Evolutionary conservation across 345 rosid species (phyloP).

Genomic region (Brassica rapa): DNA sequence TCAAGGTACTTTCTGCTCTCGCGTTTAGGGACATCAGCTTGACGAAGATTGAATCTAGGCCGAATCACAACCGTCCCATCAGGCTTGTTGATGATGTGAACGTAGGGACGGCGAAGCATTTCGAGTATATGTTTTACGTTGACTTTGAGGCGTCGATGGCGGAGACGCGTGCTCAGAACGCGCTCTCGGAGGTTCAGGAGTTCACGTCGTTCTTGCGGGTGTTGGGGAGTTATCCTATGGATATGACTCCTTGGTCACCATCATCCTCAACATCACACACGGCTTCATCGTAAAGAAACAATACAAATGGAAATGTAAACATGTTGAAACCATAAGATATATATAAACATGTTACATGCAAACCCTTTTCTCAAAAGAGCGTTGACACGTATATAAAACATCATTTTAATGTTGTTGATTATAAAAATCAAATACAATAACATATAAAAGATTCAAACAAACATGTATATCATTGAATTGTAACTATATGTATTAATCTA

Average conservation of each 20-base stretch:
- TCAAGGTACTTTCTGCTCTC: constrained; percentile 88
- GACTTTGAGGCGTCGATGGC: constrained; percentile 99
- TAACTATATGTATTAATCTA: no score
- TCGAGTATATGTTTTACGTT: constrained; percentile 89
- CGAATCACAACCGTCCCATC: constrained; percentile 78
- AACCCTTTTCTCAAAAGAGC: neutral
- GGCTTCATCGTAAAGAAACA: neutral
- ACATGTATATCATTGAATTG: no score
- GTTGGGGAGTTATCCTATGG: constrained; percentile 97
- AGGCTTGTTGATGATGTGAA: constrained; percentile 80
- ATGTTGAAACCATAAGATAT: neutral
- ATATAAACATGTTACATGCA: no score
- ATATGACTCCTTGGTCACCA: constrained; percentile 95
- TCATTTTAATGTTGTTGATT: no score
- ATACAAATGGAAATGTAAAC: neutral
- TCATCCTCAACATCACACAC: neutral
- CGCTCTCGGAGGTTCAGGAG: constrained; percentile 93
- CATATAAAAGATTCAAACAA: no score
- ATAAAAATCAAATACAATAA: no score
- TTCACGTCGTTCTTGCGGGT: constrained; percentile 95
- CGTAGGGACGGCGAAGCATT: constrained; percentile 89
- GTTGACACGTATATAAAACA: no score
- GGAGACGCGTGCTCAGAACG: constrained; percentile 87
- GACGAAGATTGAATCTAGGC: constrained; percentile 92
- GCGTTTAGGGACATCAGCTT: constrained; percentile 86